Evolutionary conservation across 768 basidiomycete genomes (phyloP).

Genomic region (Suillus weaverae): DNA sequence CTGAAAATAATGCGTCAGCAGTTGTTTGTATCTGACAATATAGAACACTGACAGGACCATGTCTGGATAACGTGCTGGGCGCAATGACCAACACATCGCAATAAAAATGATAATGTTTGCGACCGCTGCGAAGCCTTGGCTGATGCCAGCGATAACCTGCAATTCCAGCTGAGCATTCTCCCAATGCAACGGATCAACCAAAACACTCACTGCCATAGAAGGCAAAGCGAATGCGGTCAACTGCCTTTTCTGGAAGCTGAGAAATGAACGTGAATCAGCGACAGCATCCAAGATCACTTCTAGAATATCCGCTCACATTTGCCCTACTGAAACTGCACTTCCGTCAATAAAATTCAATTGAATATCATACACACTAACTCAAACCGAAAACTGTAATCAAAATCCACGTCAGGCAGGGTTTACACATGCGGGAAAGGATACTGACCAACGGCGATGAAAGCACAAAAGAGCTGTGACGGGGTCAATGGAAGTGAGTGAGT

Average conservation of each 20-base stretch:
- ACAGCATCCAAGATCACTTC: neutral
- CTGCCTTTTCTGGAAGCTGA: conserved; percentile 21
- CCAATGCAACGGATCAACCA: neutral
- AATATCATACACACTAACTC: conserved; percentile 19
- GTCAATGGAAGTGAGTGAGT: neutral
- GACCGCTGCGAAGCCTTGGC: conserved; percentile 10
- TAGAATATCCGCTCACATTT: conserved; percentile 21
- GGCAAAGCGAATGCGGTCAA: conserved; percentile 22
- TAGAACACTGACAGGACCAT: conserved; percentile 15
- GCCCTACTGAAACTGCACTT: conserved; percentile 21
- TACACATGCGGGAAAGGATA: neutral
- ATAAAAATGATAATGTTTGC: conserved; percentile 17
- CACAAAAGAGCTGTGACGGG: conserved; percentile 16
- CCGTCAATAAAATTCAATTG: neutral
- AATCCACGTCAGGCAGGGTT: conserved; percentile 16
- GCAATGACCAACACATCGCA: conserved; percentile 22
- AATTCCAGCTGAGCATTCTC: neutral
- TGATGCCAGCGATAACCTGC: conserved; percentile 18
- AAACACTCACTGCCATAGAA: conserved; percentile 21
- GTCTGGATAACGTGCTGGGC: conserved; percentile 18
- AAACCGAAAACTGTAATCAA: conserved; percentile 25
- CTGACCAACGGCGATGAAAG: conserved; percentile 25
- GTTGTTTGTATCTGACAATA: neutral
- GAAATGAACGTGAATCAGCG: conserved; percentile 15
- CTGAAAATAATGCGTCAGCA: conserved; percentile 12